Percentiles rank a stretch among this genome's conserved stretches.
phyloP scores from a whole-genome alignment of 805 yeast species.

The Hanseniaspora osmophila region DNA sequence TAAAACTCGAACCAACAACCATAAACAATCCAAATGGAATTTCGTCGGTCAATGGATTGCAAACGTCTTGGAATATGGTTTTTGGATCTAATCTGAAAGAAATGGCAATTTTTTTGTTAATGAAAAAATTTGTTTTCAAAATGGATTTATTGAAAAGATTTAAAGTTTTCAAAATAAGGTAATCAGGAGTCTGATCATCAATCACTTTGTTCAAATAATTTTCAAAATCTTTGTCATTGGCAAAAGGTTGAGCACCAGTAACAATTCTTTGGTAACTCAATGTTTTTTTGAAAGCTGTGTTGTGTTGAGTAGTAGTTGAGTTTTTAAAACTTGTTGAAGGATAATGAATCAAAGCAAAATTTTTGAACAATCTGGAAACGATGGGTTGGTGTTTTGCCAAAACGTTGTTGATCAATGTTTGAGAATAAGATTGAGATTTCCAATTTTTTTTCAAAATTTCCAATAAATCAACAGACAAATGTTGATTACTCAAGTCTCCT shows the following conservation, averaged over 20 bases:
- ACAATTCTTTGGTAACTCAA: conserved; percentile 75
- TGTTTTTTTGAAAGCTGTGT: conserved; percentile 30
- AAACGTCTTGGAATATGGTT: conserved; percentile 52
- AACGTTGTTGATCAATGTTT: conserved; percentile 64
- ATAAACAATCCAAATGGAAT: conserved; percentile 90
- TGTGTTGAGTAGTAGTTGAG: neutral
- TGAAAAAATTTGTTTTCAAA: conserved; percentile 85
- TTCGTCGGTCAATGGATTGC: conserved; percentile 27
- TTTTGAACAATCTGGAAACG: conserved; percentile 72
- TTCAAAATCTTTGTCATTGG: conserved; percentile 62
- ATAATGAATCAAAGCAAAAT: conserved; percentile 85
- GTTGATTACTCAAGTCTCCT: conserved; percentile 44
- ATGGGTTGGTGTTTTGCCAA: conserved; percentile 57
- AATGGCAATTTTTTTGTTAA: conserved; percentile 86
- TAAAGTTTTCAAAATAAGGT: conserved; percentile 67
- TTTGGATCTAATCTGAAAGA: conserved; percentile 83
- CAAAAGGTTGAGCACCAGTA: conserved; percentile 54
- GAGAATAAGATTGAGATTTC: conserved; percentile 86
- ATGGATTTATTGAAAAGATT: conserved; percentile 74
- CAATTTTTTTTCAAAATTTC: conserved; percentile 83
- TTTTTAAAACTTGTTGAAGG: neutral
- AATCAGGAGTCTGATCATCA: conserved; percentile 65
- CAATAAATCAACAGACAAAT: conserved; percentile 43
- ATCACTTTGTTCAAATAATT: conserved; percentile 50
- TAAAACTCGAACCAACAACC: conserved; percentile 88